Percentiles rank a stretch among this genome's conserved stretches.
These are phyloP conservation scores for Geotrichum aggregatum DNA, from an alignment of 1,139 yeast genomes.

Conservation along the genomic window DNA sequence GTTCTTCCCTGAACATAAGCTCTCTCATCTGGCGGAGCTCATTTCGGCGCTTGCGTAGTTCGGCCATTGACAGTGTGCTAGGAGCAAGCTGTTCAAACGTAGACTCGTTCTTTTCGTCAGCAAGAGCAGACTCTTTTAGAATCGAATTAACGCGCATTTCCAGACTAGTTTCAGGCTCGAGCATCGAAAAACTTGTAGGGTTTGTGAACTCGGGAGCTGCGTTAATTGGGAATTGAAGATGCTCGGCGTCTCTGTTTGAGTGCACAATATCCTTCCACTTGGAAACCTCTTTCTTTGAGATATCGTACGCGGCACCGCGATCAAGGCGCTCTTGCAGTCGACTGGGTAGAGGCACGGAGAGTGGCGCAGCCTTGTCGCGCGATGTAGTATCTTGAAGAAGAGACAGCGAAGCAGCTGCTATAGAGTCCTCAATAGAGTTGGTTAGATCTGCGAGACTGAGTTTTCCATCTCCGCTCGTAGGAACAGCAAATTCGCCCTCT, in stretches of 20 bases:
- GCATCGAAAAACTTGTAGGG: conserved; percentile 52
- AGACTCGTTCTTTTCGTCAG: conserved; percentile 71
- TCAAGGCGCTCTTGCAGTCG: conserved; percentile 83
- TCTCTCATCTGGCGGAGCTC: conserved; percentile 92
- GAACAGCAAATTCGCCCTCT: conserved; percentile 71
- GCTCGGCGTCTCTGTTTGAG: conserved; percentile 78
- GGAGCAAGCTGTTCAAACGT: conserved; percentile 79
- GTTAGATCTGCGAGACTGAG: conserved; percentile 21
- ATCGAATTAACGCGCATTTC: conserved; percentile 64
- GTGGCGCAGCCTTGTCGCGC: conserved; percentile 22
- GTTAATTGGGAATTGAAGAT: conserved; percentile 65
- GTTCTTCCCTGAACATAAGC: conserved; percentile 91
- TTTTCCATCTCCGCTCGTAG: conserved; percentile 9
- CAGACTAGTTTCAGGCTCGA: conserved; percentile 44
- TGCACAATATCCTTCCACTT: conserved; percentile 86
- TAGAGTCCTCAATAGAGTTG: conserved; percentile 20
- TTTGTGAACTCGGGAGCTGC: conserved; percentile 45
- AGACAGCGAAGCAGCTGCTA: conserved; percentile 25
- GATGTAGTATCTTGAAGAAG: conserved; percentile 21
- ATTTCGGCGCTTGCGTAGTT: conserved; percentile 67
- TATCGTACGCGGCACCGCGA: conserved; percentile 84
- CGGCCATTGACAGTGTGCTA: conserved; percentile 75
- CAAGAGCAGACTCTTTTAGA: conserved; percentile 59
- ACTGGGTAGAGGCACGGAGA: conserved; percentile 78
- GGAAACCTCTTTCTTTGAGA: conserved; percentile 78